Conservation (phyloP, 2,329 filamentous ascomycete species). For the Diaporthe australafricana region DNA sequence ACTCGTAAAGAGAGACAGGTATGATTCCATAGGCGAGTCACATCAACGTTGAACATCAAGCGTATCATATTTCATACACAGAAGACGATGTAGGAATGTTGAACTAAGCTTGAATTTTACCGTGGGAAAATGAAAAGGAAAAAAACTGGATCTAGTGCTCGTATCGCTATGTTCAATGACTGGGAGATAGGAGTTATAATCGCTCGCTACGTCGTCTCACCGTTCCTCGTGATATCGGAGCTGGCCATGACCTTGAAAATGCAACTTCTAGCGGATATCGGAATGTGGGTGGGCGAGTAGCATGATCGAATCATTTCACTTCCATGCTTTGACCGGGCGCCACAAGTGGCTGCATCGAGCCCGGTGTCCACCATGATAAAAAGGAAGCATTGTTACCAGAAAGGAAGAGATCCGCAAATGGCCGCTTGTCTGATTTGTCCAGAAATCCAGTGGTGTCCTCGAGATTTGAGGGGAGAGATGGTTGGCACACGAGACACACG, state of each 20-base stretch:
- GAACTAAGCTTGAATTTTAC: background rate
- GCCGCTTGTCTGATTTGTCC: background rate
- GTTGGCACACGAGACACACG: background rate
- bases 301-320: background rate
- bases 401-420: background rate
- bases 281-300: background rate
- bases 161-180: background rate
- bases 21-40: background rate
- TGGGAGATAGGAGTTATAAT: background rate
- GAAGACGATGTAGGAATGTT: background rate
- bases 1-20: background rate
- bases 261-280: background rate
- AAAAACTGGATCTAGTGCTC: background rate
- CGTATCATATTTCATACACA: no score
- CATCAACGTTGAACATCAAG: background rate
- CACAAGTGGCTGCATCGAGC: background rate
- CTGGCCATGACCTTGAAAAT: background rate
- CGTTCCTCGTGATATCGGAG: background rate
- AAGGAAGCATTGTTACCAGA: background rate
- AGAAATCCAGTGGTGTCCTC: background rate
- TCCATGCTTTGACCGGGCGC: background rate
- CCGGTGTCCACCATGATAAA: background rate
- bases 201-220: background rate
- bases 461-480: background rate
- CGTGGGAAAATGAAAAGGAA: background rate